A percentile compares a stretch with the other conserved stretches of the same genome.
Conservation (phyloP, 805 yeast species). For the Millerozyma acaciae region DNA sequence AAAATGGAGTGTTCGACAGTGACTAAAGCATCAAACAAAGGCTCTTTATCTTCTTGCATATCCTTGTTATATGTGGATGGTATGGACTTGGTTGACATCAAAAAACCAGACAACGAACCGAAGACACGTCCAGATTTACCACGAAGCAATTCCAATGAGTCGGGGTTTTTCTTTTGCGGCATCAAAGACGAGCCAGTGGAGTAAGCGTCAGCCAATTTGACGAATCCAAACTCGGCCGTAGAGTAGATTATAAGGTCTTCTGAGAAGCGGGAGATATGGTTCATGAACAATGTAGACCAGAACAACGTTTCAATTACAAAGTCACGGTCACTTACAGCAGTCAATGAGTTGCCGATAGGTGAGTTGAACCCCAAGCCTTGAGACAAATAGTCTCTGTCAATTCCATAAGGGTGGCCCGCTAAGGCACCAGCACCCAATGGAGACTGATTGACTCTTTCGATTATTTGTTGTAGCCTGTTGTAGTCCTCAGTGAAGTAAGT, state of each 20-base stretch:
- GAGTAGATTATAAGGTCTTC: slow-evolving; percentile 96
- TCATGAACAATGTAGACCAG: slow-evolving; percentile 94
- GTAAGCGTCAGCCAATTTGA: slow-evolving; percentile 92
- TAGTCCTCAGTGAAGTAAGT: slow-evolving; percentile 91
- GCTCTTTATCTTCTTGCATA: slow-evolving; percentile 98
- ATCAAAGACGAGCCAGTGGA: slow-evolving; percentile 97
- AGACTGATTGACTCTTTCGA: slow-evolving; percentile 76
- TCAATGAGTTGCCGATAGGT: slow-evolving; percentile 89
- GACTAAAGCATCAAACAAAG: slow-evolving; percentile 84
- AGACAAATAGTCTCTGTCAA: slow-evolving; percentile 89
- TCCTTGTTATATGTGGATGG: slow-evolving; percentile 98
- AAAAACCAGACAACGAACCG: slow-evolving; percentile 90
- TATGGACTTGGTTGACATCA: slow-evolving; percentile 94
- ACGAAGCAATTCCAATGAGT: slow-evolving; percentile 87
- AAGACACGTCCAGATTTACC: slow-evolving; percentile 98
- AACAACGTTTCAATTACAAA: slow-evolving; percentile 93
- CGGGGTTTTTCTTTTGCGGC: slow-evolving; percentile 99
- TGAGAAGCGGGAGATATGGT: slow-evolving; percentile 89
- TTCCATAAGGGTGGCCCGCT: slow-evolving; percentile 99
- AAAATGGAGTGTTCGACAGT: slow-evolving; percentile 92
- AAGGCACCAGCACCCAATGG: slow-evolving; percentile 98
- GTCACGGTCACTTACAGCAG: slow-evolving; percentile 98
- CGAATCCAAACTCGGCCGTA: slow-evolving; percentile 94
- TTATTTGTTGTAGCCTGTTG: slow-evolving; percentile 75
- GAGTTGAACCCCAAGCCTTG: slow-evolving; percentile 72